Base-by-base conservation (phyloP, 345 rosid genomes). In the Lumnitzera littorea region DNA sequence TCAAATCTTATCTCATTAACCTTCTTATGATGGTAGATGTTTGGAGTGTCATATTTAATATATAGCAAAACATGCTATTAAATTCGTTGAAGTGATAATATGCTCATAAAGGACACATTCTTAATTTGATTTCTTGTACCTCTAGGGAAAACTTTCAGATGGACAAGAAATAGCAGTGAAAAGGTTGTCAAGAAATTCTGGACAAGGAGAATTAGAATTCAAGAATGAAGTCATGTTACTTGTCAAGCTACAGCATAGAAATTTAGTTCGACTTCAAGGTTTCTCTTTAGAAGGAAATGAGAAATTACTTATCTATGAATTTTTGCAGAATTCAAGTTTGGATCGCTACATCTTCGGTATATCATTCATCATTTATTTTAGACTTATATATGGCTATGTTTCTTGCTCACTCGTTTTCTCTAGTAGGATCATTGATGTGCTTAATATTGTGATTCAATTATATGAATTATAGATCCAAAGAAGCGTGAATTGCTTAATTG, bases 231-330 rank as follows among this genome's bases (percentile, higher is more conserved):
- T 80, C 5, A 8, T 62, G 1, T 24, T 77, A 20, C 51, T 80
- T 14, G 80, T 82, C 41, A 72, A 60, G 67, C 76, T 72, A 48
- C 78, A 77, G 51, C 80, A 74, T 27, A 16, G 81, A 20, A 78
- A 76, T 51, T 64, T 82, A 7, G 80, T 72, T 0, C 72, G 67
- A 64, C 80, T 82, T 4, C 63, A 56, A 0, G 78, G 80, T 13
- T 82, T 82, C 46, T 78, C 63, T 67, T 50, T 78, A 51, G 47
- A 70, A 57, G 69, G 71, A 20, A 61, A 43, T 5, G 81, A 78
- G 48, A 74, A 72, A 55, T 75, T 82, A 52, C 76, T 82, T 6
- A 56, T 78, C 31, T 82, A 76, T 3, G 69, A 82, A 64, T 76
- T 62, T 16, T 47, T 74, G 51, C 74, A 80, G 3, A 78, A 78